Conservation (phyloP, 441 rosid species). For the Gossypium schwendimanii region DNA sequence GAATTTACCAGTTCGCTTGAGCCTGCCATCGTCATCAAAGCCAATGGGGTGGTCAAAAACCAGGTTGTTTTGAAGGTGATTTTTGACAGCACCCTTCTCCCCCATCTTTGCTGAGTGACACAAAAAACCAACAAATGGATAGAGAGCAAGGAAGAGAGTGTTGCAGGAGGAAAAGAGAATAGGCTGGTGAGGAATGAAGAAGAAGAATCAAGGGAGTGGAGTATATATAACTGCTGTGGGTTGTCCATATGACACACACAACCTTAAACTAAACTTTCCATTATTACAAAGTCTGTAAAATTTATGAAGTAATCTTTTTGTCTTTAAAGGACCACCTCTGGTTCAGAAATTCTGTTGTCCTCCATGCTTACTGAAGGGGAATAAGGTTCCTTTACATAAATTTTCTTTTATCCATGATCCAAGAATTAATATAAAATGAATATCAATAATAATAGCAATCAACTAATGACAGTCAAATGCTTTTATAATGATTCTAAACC, state of each 20-base stretch:
- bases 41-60: constrained; percentile 34
- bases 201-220: not conserved
- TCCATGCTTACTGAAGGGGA: constrained; percentile 32
- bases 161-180: not conserved
- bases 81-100: constrained; percentile 30
- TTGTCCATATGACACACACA: not conserved
- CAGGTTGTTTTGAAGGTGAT: constrained; percentile 28
- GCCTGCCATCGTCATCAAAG: constrained; percentile 72
- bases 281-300: not conserved
- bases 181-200: not conserved
- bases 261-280: not conserved
- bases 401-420: not conserved
- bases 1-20: constrained; percentile 59
- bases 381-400: constrained; percentile 28
- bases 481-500: constrained; percentile 3
- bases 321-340: constrained; percentile 19
- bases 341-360: constrained; percentile 26
- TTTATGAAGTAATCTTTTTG: constrained; percentile 3
- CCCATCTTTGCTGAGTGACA: constrained; percentile 38
- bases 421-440: not conserved
- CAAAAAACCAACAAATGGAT: constrained; percentile 22
- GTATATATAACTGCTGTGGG: constrained; percentile 16
- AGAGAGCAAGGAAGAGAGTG: not conserved
- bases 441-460: not conserved
- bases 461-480: constrained; percentile 12